A percentile compares a stretch with the other conserved stretches of the same genome.
Evolutionary conservation across 1,139 yeast species (phyloP).

Genomic region (Saccharomyces pastorianus): DNA sequence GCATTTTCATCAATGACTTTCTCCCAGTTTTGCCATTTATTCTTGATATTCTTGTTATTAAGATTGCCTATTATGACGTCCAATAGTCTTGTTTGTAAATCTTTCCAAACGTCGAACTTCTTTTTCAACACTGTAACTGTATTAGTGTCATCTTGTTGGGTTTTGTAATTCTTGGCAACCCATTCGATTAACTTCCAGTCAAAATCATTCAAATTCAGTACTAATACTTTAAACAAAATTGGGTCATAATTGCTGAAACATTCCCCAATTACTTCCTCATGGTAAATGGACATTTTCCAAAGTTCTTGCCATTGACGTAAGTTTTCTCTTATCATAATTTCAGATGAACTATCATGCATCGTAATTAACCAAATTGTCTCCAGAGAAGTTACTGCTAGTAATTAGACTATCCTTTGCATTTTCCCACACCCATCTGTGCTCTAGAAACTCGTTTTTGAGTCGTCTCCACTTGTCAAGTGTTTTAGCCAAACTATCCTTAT

Average conservation of each 20-base stretch:
- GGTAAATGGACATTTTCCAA: constrained; percentile 18
- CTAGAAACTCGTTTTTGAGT: constrained; percentile 28
- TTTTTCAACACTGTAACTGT: constrained; percentile 1
- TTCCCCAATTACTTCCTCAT: constrained; percentile 9
- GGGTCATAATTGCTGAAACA: constrained; percentile 11
- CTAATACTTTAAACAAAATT: constrained; percentile 12
- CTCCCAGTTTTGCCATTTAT: constrained; percentile 7
- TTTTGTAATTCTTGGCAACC: constrained; percentile 10
- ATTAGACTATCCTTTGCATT: constrained; percentile 11
- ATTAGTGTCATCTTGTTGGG: background rate
- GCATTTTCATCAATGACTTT: constrained; percentile 3
- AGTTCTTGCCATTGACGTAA: constrained; percentile 12
- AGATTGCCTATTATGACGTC: constrained; percentile 4
- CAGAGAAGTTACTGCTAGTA: constrained; percentile 18
- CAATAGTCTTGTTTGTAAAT: constrained; percentile 5
- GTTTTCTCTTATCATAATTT: constrained; percentile 11
- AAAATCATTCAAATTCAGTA: constrained; percentile 15
- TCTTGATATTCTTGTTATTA: constrained; percentile 4
- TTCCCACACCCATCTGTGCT: constrained; percentile 26
- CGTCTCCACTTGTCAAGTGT: constrained; percentile 14
- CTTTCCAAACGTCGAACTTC: constrained; percentile 6
- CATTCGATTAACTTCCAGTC: constrained; percentile 18
- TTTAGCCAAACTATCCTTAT: constrained; percentile 1
- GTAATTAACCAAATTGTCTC: constrained; percentile 2
- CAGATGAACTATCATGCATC: constrained; percentile 6